Base-by-base conservation (phyloP, 108 stramenopile species). In the Discostella pseudostelligera region DNA sequence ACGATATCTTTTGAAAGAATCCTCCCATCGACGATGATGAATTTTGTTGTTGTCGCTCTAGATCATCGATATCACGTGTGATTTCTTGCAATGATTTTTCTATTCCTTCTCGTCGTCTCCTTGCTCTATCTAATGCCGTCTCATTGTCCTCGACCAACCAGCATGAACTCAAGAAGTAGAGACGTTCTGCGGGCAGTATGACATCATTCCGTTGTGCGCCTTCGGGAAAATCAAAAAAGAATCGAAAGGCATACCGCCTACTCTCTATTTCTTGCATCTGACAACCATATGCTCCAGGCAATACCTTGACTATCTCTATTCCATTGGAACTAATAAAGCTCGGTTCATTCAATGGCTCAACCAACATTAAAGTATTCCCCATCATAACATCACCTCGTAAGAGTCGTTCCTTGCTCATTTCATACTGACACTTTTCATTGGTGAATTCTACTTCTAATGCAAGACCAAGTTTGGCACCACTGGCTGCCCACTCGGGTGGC, bases 201-300 rank as follows among this genome's bases (percentile, higher is more conserved):
- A 78, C 77, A 43, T 78, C 77, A 37, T 78, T 78, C 32, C 77
- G 54, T 17, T 12, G 45, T 28, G 77, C 70, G 5, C 77, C 77
- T 14, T 78, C 66, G 11, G 77, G 77, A 56, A 78, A 78, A 26
- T 78, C 71, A 59, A 78, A 43, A 39, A 67, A 72, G 39, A 65
- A 77, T 20, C 76, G 57, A 8, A 77, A 29, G 9, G 62, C 70
- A 44, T 77, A 71, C 17, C 59, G 74, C 29, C 54, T 40, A 17
- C 58, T 53, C 17, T 55, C 60, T 22, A 62, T 19, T n/a, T 47
- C 56, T 37, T 75, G 74, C 11, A 75, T 16, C 44, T 69, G 66
- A 24, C 67, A 61, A 8, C 67, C 74, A 40, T 69, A 75, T 25
- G 75, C 75, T 28, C 75, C 75, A 6, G 68, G 56, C 10, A 43